phyloP scores from a whole-genome alignment of 768 basidiomycete species.

The Mycena epipterygia region DNA sequence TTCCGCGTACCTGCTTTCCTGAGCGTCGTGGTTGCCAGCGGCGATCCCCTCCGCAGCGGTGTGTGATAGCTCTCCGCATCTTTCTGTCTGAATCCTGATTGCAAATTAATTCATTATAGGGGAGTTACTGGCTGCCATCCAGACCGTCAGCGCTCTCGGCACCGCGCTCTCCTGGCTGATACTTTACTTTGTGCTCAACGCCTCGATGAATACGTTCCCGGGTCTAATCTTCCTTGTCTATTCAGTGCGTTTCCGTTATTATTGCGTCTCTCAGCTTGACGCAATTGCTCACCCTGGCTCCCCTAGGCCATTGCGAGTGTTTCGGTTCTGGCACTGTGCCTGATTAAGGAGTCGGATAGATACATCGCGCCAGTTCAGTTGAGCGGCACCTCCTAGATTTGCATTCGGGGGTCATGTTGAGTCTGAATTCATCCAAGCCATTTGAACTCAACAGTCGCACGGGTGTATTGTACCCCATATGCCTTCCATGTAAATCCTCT shows the following conservation, averaged over 20 bases:
- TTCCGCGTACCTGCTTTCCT: slow-evolving; percentile 14
- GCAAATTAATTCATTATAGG: not conserved
- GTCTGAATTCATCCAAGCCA: too few relatives aligned
- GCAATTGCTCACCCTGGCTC: not conserved
- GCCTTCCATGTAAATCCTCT: too few relatives aligned
- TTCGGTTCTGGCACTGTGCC: slow-evolving; percentile 14
- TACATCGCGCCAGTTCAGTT: not conserved
- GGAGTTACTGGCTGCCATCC: slow-evolving; percentile 6
- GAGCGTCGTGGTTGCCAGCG: slow-evolving; percentile 10
- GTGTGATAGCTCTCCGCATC: not conserved
- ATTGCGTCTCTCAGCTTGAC: not conserved
- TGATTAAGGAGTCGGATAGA: slow-evolving; percentile 13
- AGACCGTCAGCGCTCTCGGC: slow-evolving; percentile 4
- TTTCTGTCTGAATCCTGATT: not conserved
- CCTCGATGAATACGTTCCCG: slow-evolving; percentile 9
- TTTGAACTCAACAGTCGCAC: too few relatives aligned
- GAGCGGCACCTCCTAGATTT: not conserved
- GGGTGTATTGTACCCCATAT: too few relatives aligned
- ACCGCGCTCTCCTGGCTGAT: not conserved
- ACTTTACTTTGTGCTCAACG: slow-evolving; percentile 4
- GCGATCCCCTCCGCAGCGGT: slow-evolving; percentile 13
- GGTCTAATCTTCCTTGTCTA: slow-evolving; percentile 10
- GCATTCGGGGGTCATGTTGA: too few relatives aligned
- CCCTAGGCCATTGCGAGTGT: not conserved
- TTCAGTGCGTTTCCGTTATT: not conserved